Percentiles rank a stretch among this genome's conserved stretches.
Evolutionary conservation across 441 rosid species (phyloP).

Genomic region (Bruguiera hainesii): DNA sequence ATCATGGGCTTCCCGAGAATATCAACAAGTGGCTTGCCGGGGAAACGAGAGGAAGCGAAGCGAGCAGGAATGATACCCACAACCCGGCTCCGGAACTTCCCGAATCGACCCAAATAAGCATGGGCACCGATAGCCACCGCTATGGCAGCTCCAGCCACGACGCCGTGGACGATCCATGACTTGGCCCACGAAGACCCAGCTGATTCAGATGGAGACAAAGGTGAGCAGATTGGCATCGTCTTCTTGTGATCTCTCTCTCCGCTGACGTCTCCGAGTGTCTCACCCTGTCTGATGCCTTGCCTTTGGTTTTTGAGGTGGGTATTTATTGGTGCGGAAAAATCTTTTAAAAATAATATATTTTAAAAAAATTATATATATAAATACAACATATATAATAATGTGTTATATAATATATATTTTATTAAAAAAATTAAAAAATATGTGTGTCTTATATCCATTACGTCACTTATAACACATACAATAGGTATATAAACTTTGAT

Average conservation of each 20-base stretch:
- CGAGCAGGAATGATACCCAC: constrained; percentile 93
- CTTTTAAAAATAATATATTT: too few relatives aligned
- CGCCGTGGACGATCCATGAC: constrained; percentile 62
- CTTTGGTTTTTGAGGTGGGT: too few relatives aligned
- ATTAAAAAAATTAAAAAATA: too few relatives aligned
- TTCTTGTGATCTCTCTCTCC: background rate
- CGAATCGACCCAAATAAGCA: constrained; percentile 52
- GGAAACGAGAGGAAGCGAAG: constrained; percentile 79
- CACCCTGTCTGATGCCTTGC: too few relatives aligned
- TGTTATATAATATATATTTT: too few relatives aligned
- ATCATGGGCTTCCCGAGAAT: constrained; percentile 98
- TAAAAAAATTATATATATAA: too few relatives aligned
- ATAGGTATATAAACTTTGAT: too few relatives aligned
- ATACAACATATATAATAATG: too few relatives aligned
- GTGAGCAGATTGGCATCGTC: constrained; percentile 30
- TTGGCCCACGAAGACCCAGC: constrained; percentile 40
- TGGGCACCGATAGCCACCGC: constrained; percentile 64
- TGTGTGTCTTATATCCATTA: too few relatives aligned
- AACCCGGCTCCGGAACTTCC: constrained; percentile 71
- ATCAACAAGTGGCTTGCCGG: constrained; percentile 78
- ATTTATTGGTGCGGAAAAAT: too few relatives aligned
- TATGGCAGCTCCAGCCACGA: constrained; percentile 67
- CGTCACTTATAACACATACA: too few relatives aligned
- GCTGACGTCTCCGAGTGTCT: too few relatives aligned
- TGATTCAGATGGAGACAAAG: constrained; percentile 41